Base-by-base conservation (phyloP, 73 alveolate genomes). In the Paramecium tetraurelia region DNA sequence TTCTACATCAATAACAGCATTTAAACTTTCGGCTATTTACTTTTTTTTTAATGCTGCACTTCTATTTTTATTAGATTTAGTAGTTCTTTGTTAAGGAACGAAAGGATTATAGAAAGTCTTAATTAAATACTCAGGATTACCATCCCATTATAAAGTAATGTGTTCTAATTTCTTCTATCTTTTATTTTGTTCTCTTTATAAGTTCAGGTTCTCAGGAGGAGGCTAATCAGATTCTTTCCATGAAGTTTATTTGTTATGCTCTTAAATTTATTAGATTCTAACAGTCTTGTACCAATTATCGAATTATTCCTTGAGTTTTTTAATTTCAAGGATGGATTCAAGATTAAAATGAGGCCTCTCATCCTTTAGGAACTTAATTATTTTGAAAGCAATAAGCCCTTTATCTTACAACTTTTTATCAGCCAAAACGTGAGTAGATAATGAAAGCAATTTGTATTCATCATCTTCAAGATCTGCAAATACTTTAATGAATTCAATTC, bases 401-500 rank as follows among this genome's bases (percentile, higher is more conserved):
- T 80, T 80, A 80, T 80, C 72, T 44, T 80, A 20, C 20, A 72
- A 12, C 46, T 80, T 46, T 35, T 80, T 80, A 44, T 80, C 90
- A 18, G 76, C 27, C 14, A 80, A 24, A 11, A 80, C 75, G 43
- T 80, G 90, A 43, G 72, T 46, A 18, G 90, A 80, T 46, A 80
- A 22, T 8, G 53, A 80, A 59, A 80, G 31, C 27, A 31, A 24
- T 80, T 80, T 80, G 57, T 80, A 80, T 31, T 80, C 90, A 0
- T 80, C 90, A 80, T 80, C 77, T 8, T 80, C 90, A 9, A 80
- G 72, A 35, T 80, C 90, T 43, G 90, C 76, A 22, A 80, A 80
- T 24, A 44, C 77, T 22, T 80, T 80, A 24, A 80, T 80, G 16
- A 80, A 80, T 38, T 41, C 76, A 22, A 43, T 20, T 22, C 33